Evolutionary conservation across 192 early-diverging fungal genomes (phyloP), one percentile per base, ranked within the genome.

Genomic region (Gryganskiella cystojenkinii): DNA sequence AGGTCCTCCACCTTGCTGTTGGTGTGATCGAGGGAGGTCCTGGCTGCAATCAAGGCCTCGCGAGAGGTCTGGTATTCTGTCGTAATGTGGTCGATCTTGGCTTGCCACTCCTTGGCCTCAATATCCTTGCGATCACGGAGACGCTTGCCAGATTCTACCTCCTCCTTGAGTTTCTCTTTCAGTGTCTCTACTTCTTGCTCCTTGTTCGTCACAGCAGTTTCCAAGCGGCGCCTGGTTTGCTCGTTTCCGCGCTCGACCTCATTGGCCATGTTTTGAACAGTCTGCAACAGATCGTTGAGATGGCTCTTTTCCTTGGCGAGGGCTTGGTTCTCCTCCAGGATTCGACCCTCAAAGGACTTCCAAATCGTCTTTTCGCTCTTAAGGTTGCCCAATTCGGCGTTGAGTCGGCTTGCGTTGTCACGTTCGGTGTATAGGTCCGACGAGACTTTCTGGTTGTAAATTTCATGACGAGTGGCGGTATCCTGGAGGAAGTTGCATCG

Each of bases 331-430:
- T 90, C 84, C 43, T 85, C 81, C 14, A 84, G 57, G 43, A 84
- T 65, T 30, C 89, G 81, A 19, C 62, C 64, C 64, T 90, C 86
- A 43, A 82, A 82, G 13, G 69, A 52, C 40, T 87, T 85, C 66
- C 79, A 80, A 30, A 88, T 54, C 9, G 87, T 83, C 44, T 82
- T 79, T 73, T 93, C 91, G 20, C 86, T 82, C 54, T 85, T 82
- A 4, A 89, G 57, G 9, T 90, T 79, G 42, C 84, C 71, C 1
- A 84, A 42, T 53, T 91, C 83, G n/a, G 70, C 79, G 3, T 64
- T 64, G 33, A 86, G 67, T 15, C 79, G 45, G n/a, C 88, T 84
- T 14, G 85, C 64, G 42, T 80, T 66, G 8, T 85, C 79, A 0
- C 90, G 86, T 45, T 86, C 85, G 8, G 72, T 73, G 10, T 83